Conservation (phyloP, 129 eudicot species). For the Glebionis coronaria region DNA sequence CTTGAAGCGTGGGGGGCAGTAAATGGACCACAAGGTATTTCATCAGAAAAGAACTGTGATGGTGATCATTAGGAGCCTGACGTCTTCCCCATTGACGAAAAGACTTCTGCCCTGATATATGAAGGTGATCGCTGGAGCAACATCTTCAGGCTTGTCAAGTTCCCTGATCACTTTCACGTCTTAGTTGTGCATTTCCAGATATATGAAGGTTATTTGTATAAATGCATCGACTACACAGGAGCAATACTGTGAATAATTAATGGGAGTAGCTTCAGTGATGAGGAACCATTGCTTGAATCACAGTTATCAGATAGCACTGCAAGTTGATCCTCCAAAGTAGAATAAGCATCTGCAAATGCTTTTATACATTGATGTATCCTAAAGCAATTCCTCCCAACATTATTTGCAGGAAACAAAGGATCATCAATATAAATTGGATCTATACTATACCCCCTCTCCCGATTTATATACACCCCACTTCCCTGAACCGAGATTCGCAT, state of each 20-base stretch:
- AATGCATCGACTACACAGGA: constrained; percentile 34
- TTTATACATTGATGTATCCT: constrained; percentile 94
- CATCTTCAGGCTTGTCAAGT: neutral
- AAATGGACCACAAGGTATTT: neutral
- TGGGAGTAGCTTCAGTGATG: constrained; percentile 52
- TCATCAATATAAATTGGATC: constrained; percentile 94
- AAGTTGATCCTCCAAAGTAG: constrained; percentile 61
- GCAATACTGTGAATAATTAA: constrained; percentile 67
- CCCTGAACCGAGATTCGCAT: constrained; percentile 92
- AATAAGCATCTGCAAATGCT: constrained; percentile 50
- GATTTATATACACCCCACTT: constrained; percentile 77
- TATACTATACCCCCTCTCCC: constrained; percentile 90
- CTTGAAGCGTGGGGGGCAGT: neutral
- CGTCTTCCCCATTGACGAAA: constrained; percentile 8
- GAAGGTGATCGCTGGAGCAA: neutral
- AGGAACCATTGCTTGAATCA: constrained; percentile 31
- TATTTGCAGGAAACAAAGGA: constrained; percentile 85
- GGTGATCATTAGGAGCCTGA: neutral
- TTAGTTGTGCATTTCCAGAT: neutral
- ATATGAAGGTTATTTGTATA: neutral
- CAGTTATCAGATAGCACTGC: constrained; percentile 16
- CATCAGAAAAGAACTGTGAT: constrained; percentile 2
- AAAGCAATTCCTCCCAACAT: constrained; percentile 92
- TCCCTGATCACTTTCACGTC: no score
- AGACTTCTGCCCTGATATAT: neutral